Evolutionary conservation across 108 stramenopile species (phyloP), one percentile per base, ranked within the genome.

Genomic region (Discostella pseudostelligera): DNA sequence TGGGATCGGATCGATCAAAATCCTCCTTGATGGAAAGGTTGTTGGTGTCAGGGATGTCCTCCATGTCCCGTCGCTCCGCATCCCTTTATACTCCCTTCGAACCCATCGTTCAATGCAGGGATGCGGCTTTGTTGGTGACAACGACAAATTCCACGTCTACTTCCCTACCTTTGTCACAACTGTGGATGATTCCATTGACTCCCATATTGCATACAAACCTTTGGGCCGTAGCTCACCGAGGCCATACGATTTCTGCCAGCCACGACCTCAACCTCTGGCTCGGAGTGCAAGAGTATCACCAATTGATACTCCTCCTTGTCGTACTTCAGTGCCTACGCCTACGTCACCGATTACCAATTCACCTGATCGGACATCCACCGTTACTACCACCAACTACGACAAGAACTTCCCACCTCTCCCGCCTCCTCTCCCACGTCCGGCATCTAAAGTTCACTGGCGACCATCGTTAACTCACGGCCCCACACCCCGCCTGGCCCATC

Each of bases 1-100:
- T 1, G 62, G 70, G 4, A 46, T 25, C 0, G 70, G 62, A 0
- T 17, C 70, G 0, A 54, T 25, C 0, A 62, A 50, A 2, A 37
- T 63, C 25, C 21, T 21, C 0, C 46, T 72, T 22, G 64, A 64
- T 26, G 57, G 57, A 4, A 50, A 65, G 14, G 29, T 53, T 3
- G 16, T 72, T n/a, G 19, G 56, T 4, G 35, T 58, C 1, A 56
- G 58, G 16, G 50, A 72, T 14, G 44, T 13, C 9, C 63, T 72
- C 39, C 63, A 65, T n/a, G 49, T 72, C 26, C 71, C 71, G 0
- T 62, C 39, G 4, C 49, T 64, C 1, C 28, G 55, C 2, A 37
- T 12, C n/a, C 44, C 63, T 0, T 56, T 65, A 0, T 59, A 72
- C 37, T 65, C 62, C 5, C 56, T 70, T 0, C 59, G 59, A 0